These are phyloP conservation scores for Coniella lustricola DNA, from an alignment of 2,329 filamentous ascomycete genomes.

Conservation along the genomic window DNA sequence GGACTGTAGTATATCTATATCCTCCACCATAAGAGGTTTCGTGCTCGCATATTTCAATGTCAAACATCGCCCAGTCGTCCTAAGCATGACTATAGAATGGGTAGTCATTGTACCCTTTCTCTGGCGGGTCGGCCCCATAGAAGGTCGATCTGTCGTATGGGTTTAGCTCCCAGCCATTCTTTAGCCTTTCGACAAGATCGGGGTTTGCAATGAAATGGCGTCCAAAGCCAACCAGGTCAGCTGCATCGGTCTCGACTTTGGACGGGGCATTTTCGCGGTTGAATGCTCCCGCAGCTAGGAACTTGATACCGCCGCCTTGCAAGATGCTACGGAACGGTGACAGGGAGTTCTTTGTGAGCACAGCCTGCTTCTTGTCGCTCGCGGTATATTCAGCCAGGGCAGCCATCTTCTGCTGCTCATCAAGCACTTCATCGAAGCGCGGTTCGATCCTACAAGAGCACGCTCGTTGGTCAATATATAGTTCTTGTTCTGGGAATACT, in stretches of 20 bases:
- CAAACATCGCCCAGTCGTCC: background rate
- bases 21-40: background rate
- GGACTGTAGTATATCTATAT: background rate
- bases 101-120: slow-evolving; percentile 32
- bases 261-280: slow-evolving; percentile 31
- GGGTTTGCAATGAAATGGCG: slow-evolving; percentile 42
- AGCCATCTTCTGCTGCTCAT: slow-evolving; percentile 36
- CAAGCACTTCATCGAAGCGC: slow-evolving; percentile 38
- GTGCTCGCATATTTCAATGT: background rate
- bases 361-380: slow-evolving; percentile 16
- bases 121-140: slow-evolving; percentile 26
- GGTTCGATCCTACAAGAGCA: slow-evolving; percentile 33
- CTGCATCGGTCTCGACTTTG: slow-evolving; percentile 32
- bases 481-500: background rate
- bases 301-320: slow-evolving; percentile 31
- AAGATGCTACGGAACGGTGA: slow-evolving; percentile 34
- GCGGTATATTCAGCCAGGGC: slow-evolving; percentile 26
- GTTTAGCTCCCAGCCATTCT: slow-evolving; percentile 34
- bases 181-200: slow-evolving; percentile 38
- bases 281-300: slow-evolving; percentile 45
- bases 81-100: slow-evolving; percentile 22
- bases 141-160: slow-evolving; percentile 39
- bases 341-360: slow-evolving; percentile 23
- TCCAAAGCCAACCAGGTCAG: slow-evolving; percentile 40
- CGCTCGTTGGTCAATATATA: background rate